Percentiles rank a stretch among this genome's conserved stretches.
phyloP scores from a whole-genome alignment of 1,284 basidiomycete species.

The Malassezia sympodialis region DNA sequence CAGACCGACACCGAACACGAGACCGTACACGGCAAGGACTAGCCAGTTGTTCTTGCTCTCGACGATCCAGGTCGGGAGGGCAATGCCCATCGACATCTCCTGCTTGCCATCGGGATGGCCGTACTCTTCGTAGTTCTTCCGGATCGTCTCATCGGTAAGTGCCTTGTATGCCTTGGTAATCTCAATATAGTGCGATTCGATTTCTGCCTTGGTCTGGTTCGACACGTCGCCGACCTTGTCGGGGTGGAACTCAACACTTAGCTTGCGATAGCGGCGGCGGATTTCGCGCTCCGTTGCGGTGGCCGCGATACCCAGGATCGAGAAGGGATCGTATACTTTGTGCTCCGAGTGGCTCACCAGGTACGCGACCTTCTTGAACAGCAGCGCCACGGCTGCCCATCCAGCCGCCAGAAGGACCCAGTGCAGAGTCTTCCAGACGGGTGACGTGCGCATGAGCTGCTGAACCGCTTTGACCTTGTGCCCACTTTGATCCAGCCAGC shows the following conservation, averaged over 20 bases:
- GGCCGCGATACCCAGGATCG: conserved; percentile 79
- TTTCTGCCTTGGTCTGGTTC: conserved; percentile 81
- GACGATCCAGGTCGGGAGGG: conserved; percentile 85
- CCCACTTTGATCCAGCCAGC: conserved; percentile 37
- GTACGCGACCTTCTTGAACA: conserved; percentile 58
- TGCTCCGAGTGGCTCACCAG: conserved; percentile 52
- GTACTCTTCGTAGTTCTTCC: conserved; percentile 80
- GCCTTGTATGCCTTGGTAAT: conserved; percentile 98
- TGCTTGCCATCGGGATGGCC: conserved; percentile 95
- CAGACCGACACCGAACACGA: conserved; percentile 74
- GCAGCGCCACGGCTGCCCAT: conserved; percentile 64
- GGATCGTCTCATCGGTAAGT: conserved; percentile 85
- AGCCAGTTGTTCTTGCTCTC: conserved; percentile 82
- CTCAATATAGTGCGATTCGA: conserved; percentile 77
- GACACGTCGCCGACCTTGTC: conserved; percentile 77
- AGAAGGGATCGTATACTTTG: conserved; percentile 73
- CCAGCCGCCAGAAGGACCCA: conserved; percentile 55
- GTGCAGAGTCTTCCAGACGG: background rate
- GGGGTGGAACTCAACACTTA: conserved; percentile 62
- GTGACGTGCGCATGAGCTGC: conserved; percentile 2
- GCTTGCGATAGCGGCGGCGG: conserved; percentile 87
- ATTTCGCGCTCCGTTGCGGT: conserved; percentile 78
- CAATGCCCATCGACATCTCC: conserved; percentile 89
- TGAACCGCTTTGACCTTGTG: conserved; percentile 34
- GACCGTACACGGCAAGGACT: conserved; percentile 76